Evolutionary conservation across 108 stramenopile species (phyloP).

Genomic region (Skeletonema menzelii): DNA sequence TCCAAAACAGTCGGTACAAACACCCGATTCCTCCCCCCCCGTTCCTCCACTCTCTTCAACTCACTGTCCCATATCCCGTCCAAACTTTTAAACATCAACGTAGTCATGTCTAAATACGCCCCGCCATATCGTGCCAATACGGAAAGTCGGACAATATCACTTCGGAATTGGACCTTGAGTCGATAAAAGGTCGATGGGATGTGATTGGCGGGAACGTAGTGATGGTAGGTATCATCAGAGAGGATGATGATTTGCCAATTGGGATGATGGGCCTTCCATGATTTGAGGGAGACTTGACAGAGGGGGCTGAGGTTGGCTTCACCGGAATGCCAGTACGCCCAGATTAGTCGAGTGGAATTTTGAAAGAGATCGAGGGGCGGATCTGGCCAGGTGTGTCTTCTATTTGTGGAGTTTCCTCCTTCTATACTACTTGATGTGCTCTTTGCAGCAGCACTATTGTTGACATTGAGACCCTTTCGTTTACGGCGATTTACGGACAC

Average conservation of each 20-base stretch:
- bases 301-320: neutral
- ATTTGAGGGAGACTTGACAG: neutral
- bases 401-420: neutral
- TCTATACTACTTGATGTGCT: neutral
- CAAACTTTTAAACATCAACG: neutral
- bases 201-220: neutral
- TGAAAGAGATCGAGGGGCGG: neutral
- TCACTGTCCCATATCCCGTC: neutral
- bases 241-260: neutral
- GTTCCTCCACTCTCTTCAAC: neutral
- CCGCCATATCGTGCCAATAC: neutral
- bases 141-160: neutral
- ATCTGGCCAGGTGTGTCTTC: neutral
- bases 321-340: neutral
- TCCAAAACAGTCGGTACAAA: conserved; percentile 3
- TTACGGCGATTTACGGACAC: neutral
- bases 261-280: neutral
- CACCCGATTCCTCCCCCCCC: neutral
- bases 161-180: neutral
- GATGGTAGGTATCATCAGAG: neutral
- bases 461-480: neutral
- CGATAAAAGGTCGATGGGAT: neutral
- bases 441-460: neutral
- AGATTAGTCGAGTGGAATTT: neutral
- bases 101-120: neutral